Conservation (phyloP, 2,329 filamentous ascomycete genomes). For the Pseudopyricularia cyperi region DNA sequence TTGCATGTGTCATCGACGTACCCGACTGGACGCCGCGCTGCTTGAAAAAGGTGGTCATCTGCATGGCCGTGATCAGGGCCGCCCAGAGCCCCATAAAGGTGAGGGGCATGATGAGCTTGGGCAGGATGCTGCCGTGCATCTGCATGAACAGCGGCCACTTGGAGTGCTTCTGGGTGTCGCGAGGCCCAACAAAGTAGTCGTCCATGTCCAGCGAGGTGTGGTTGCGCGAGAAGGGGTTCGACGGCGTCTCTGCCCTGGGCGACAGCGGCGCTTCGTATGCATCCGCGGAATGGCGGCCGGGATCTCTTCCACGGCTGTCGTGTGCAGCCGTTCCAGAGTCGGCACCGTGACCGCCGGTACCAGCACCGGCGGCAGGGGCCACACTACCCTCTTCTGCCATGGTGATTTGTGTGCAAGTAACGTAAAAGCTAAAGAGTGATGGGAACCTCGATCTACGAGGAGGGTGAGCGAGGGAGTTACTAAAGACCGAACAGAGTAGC, state of each 20-base stretch:
- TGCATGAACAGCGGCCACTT: conserved; percentile 70
- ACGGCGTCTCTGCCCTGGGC: conserved; percentile 11
- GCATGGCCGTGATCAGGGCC: conserved; percentile 41
- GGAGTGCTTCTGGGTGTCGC: conserved; percentile 60
- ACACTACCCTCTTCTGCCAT: conserved; percentile 5
- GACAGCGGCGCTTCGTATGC: conserved; percentile 13
- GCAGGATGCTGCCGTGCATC: conserved; percentile 59
- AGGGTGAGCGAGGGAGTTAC: neutral
- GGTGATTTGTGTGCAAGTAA: neutral
- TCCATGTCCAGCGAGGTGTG: conserved; percentile 24
- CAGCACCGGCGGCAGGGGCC: neutral
- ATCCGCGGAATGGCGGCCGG: neutral
- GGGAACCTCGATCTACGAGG: too few relatives aligned
- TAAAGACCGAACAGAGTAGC: neutral
- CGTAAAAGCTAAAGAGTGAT: neutral
- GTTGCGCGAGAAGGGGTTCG: conserved; percentile 17
- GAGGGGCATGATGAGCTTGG: conserved; percentile 63
- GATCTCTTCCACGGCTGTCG: neutral
- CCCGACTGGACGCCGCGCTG: neutral
- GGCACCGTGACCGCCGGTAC: neutral
- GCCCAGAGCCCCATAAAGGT: conserved; percentile 52
- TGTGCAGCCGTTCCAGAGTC: neutral
- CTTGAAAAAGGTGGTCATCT: neutral
- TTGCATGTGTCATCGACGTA: neutral
- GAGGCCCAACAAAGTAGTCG: conserved; percentile 44